Conservation (phyloP, 2,329 filamentous ascomycete genomes). For the Chalaropsis ovoidea region DNA sequence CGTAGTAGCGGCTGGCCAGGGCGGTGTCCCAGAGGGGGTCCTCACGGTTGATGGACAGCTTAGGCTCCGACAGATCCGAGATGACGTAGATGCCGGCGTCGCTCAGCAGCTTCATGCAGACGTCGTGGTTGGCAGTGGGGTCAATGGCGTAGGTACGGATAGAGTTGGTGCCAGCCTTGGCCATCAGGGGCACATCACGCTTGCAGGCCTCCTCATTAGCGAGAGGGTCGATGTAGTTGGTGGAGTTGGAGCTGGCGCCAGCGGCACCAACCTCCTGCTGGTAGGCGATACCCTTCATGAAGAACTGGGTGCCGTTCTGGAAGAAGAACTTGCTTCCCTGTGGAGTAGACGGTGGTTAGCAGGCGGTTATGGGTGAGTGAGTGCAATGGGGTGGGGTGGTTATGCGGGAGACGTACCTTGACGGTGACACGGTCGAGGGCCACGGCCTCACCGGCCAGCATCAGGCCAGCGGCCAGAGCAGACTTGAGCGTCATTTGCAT, state of each 20-base stretch:
- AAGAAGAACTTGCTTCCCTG: conserved; percentile 83
- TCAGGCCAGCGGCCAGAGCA: conserved; percentile 34
- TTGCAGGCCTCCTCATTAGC: conserved; percentile 60
- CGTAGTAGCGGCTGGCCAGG: conserved; percentile 70
- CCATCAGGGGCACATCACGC: conserved; percentile 75
- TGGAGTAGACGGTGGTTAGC: conserved; percentile 25
- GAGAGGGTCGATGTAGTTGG: conserved; percentile 71
- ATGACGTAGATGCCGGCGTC: conserved; percentile 91
- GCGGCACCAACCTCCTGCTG: conserved; percentile 64
- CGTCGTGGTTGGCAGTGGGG: conserved; percentile 63
- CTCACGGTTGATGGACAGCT: conserved; percentile 73
- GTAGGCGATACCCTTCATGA: conserved; percentile 89
- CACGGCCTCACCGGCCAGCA: conserved; percentile 36
- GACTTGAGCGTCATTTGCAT: conserved; percentile 30
- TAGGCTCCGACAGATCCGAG: conserved; percentile 77
- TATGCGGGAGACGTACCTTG: conserved; percentile 45
- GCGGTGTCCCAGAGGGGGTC: conserved; percentile 66
- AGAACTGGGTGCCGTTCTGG: conserved; percentile 58
- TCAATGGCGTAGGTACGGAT: conserved; percentile 94
- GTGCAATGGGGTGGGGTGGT: no score
- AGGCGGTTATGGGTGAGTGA: not conserved
- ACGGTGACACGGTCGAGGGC: conserved; percentile 51
- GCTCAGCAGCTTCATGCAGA: conserved; percentile 74
- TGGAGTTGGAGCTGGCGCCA: conserved; percentile 37
- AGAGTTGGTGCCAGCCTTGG: conserved; percentile 73